Evolutionary conservation across 208 protist genomes (phyloP).

Genomic region (Trypanosoma theileri): DNA sequence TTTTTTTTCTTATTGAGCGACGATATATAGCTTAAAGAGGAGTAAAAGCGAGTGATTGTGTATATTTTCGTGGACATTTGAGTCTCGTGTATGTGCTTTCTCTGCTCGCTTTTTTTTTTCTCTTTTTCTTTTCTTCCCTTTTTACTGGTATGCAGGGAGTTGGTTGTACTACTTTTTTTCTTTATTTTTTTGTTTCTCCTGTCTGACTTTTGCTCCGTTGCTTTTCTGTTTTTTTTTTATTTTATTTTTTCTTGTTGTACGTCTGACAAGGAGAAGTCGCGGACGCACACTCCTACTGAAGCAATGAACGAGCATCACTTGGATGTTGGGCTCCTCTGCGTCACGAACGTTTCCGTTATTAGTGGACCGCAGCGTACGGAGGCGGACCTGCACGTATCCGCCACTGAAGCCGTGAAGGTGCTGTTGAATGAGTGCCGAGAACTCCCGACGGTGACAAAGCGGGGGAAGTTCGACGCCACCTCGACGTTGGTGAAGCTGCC

Average conservation of each 20-base stretch:
- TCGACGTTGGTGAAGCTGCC: slow-evolving; percentile 75
- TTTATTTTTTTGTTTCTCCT: slow-evolving; percentile 7
- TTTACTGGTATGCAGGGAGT: too few species aligned
- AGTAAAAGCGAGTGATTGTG: background rate
- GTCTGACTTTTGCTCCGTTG: background rate
- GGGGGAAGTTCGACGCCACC: slow-evolving; percentile 76
- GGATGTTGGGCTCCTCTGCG: slow-evolving; percentile 75
- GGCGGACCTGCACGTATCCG: slow-evolving; percentile 70
- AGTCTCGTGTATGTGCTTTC: too few species aligned
- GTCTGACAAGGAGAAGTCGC: background rate
- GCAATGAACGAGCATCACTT: slow-evolving; percentile 75
- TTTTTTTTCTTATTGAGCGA: slow-evolving; percentile 5
- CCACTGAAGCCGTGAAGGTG: slow-evolving; percentile 61
- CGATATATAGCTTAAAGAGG: slow-evolving; percentile 2
- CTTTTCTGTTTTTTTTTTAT: background rate
- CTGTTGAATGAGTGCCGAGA: slow-evolving; percentile 70
- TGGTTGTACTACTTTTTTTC: slow-evolving; percentile 1
- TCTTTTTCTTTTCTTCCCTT: too few species aligned
- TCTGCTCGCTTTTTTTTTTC: too few species aligned
- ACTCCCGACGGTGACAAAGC: slow-evolving; percentile 71
- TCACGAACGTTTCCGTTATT: slow-evolving; percentile 78
- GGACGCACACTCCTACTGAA: background rate
- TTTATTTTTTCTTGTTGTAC: background rate
- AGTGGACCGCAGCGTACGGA: slow-evolving; percentile 81
- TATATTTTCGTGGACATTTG: slow-evolving; percentile 6